A percentile compares a stretch with the other conserved stretches of the same genome.
Evolutionary conservation across 306 rosid genomes (phyloP).

Genomic region (Quercus dentata): DNA sequence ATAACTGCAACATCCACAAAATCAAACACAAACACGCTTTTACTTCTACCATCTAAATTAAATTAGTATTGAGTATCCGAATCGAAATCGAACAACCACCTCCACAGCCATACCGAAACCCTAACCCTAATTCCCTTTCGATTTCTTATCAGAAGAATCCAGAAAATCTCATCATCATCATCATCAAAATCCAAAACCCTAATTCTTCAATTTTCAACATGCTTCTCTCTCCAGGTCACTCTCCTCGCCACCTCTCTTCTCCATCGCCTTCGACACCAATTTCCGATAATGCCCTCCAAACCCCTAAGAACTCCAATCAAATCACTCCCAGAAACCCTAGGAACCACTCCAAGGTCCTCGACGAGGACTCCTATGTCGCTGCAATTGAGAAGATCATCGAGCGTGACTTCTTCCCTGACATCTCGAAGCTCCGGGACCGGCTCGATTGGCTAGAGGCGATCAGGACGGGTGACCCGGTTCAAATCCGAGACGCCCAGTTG

Average conservation of each 20-base stretch:
- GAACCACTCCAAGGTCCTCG: slow-evolving; percentile 53
- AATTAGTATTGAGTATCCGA: background rate
- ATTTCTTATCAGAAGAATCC: background rate
- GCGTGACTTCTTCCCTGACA: slow-evolving; percentile 96
- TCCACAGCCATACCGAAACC: background rate
- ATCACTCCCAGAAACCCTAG: slow-evolving; percentile 23
- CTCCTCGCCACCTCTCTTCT: slow-evolving; percentile 82
- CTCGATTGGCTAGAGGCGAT: slow-evolving; percentile 93
- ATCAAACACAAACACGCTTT: no score
- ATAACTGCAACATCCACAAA: background rate
- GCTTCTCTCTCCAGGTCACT: slow-evolving; percentile 95
- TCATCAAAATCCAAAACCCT: background rate
- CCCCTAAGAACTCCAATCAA: slow-evolving; percentile 25
- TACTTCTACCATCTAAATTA: no score
- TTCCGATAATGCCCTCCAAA: slow-evolving; percentile 26
- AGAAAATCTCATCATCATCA: background rate
- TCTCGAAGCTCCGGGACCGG: slow-evolving; percentile 92
- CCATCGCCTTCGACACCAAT: slow-evolving; percentile 54
- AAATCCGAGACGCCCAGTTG: slow-evolving; percentile 86
- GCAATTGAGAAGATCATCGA: slow-evolving; percentile 93
- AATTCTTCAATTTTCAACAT: slow-evolving; percentile 13
- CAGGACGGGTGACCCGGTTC: slow-evolving; percentile 74
- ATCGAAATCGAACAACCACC: background rate
- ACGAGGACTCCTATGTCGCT: slow-evolving; percentile 79
- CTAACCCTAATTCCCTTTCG: background rate